Evolutionary conservation across 1,284 basidiomycete species (phyloP).

Genomic region (Pisolithus thermaeus): DNA sequence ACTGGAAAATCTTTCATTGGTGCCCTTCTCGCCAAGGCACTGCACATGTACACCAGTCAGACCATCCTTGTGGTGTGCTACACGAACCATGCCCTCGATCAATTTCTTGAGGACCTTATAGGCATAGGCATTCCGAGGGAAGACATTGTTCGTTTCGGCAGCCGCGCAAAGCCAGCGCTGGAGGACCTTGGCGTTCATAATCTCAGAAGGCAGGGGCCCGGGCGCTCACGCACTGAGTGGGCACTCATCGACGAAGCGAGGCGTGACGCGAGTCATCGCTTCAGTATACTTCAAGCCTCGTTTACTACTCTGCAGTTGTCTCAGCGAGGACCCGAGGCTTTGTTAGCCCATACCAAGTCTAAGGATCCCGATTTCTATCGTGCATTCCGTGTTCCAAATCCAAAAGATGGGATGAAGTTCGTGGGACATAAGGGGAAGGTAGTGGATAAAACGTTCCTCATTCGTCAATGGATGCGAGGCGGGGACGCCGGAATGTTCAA

Average conservation of each 20-base stretch:
- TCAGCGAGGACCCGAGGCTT: constrained; percentile 20
- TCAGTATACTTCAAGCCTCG: constrained; percentile 21
- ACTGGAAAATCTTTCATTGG: constrained; percentile 69
- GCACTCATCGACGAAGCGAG: constrained; percentile 35
- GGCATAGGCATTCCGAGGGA: constrained; percentile 47
- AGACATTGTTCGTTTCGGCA: constrained; percentile 48
- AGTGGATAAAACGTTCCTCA: constrained; percentile 35
- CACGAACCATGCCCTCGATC: constrained; percentile 64
- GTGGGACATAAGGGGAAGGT: constrained; percentile 36
- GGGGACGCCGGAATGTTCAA: constrained; percentile 38
- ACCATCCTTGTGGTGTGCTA: constrained; percentile 60
- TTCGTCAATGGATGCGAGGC: constrained; percentile 43
- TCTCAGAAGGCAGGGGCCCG: constrained; percentile 15
- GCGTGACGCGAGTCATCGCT: constrained; percentile 17
- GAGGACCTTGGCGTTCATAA: constrained; percentile 37
- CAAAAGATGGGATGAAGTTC: constrained; percentile 35
- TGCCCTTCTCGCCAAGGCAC: constrained; percentile 49
- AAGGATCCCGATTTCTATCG: constrained; percentile 37
- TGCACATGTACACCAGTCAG: constrained; percentile 41
- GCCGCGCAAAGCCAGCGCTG: constrained; percentile 44
- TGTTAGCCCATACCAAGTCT: constrained; percentile 42
- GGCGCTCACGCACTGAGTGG: constrained; percentile 32
- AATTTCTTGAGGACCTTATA: constrained; percentile 54
- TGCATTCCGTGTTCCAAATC: constrained; percentile 43
- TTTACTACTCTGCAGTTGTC: constrained; percentile 30